A percentile compares a stretch with the other conserved stretches of the same genome.
Evolutionary conservation across 2,329 filamentous ascomycete genomes (phyloP).

Genomic region (Exophiala xenobiotica): DNA sequence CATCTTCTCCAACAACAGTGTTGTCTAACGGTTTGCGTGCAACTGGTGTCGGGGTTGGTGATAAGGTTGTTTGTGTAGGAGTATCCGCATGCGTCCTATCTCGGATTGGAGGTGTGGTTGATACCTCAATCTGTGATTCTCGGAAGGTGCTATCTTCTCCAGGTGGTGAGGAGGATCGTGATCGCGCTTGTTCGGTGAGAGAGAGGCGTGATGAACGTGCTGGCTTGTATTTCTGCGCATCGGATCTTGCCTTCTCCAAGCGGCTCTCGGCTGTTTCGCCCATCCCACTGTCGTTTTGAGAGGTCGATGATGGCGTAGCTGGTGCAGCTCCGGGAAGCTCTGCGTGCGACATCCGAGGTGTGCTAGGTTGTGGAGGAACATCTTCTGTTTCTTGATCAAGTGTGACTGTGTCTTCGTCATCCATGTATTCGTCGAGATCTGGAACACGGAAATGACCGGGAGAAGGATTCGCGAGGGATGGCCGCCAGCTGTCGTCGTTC

Average conservation of each 20-base stretch:
- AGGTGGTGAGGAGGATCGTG: conserved; percentile 24
- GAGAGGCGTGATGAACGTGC: conserved; percentile 24
- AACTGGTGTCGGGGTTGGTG: neutral
- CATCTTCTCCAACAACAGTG: conserved; percentile 18
- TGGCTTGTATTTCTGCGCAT: conserved; percentile 28
- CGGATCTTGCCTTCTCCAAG: conserved; percentile 25
- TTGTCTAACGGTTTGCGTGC: conserved; percentile 20
- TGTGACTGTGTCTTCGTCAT: conserved; percentile 98
- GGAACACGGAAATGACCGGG: conserved; percentile 24
- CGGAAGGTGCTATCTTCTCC: conserved; percentile 8
- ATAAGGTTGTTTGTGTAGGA: neutral
- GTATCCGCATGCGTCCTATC: neutral
- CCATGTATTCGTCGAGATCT: conserved; percentile 74
- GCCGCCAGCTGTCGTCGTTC: conserved; percentile 21
- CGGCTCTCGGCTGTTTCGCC: conserved; percentile 18
- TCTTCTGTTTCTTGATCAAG: conserved; percentile 96
- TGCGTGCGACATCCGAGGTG: conserved; percentile 27
- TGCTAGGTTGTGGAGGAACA: conserved; percentile 84
- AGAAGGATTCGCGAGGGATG: conserved; percentile 22
- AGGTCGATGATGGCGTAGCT: conserved; percentile 4
- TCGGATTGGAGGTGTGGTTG: neutral
- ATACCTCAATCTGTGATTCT: conserved; percentile 11
- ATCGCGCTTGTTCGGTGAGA: conserved; percentile 21
- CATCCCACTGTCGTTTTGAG: conserved; percentile 15
- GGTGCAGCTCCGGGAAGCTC: conserved; percentile 19